Conservation (phyloP, 345 rosid genomes). For the Arabidopsis thaliana region TAIR10.1 NC_003075.7:694001-694500, state of each 20-base stretch:
- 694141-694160: conserved; percentile 60
- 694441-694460: no score
- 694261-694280: conserved; percentile 67
- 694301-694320: conserved; percentile 15
- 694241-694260: conserved; percentile 79
- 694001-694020: not conserved
- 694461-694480: not conserved
- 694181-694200: conserved; percentile 67
- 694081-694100: not conserved
- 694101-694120: not conserved
- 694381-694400: no score
- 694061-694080: not conserved
- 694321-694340: not conserved
- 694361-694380: not conserved
- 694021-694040: not conserved
- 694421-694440: not conserved
- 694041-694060: not conserved
- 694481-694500: not conserved
- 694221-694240: conserved; percentile 85
- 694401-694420: not conserved
- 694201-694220: conserved; percentile 61
- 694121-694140: conserved; percentile 65
- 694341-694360: no score
- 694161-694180: conserved; percentile 60
- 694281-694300: conserved; percentile 48